Base-by-base conservation (phyloP, 768 basidiomycete species). In the Sistotremastrum niveocremeum region DNA sequence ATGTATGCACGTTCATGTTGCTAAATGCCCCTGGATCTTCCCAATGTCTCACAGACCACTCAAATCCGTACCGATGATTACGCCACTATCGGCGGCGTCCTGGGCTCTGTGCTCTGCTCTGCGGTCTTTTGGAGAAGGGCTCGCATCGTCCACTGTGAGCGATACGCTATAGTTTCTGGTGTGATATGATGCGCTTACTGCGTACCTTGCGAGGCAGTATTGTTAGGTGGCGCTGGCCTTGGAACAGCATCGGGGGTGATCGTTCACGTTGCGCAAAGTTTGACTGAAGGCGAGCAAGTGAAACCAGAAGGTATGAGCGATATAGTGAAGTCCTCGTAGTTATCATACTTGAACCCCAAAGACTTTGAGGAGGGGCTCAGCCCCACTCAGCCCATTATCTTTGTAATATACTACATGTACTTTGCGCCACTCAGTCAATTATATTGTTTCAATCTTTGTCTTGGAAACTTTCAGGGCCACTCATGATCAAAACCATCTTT, bases 81-180 rank as follows among this genome's bases (percentile, higher is more conserved):
- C 56, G 71, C 82, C 20, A 84, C 76, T 2, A 82, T 88, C 40
- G 86, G 86, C 29, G 70, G 70, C 12, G 55, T 87, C 41, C 60
- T 89, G 20, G 72, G 69, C 47, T 74, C 73, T 10, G 71, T 81
- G 9, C 57, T 87, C 3, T 73, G 71, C 4, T 80, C 86, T 3
- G 80, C 83, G 3, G 44, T 86, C 31, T 67, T 87, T 42, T 88
- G 83, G 82, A 85, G 73, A 42, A 70, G 72, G 45, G 82, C 81
- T 33, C 67, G 62, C 34, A 57, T 68, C 10, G 61, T 78, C n/a
- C 76, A 85, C 52, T 55, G 84, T 86, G 54, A 45, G 71, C 59
- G 7, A 10, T 20, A 33, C 36, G 20, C 36, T 10, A 20, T 44
- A 7, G 20, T 31, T 5, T 44, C 34, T 34, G 32, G 32, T 35